phyloP scores from a whole-genome alignment of 441 rosid species.

The Brassica balearica region DNA sequence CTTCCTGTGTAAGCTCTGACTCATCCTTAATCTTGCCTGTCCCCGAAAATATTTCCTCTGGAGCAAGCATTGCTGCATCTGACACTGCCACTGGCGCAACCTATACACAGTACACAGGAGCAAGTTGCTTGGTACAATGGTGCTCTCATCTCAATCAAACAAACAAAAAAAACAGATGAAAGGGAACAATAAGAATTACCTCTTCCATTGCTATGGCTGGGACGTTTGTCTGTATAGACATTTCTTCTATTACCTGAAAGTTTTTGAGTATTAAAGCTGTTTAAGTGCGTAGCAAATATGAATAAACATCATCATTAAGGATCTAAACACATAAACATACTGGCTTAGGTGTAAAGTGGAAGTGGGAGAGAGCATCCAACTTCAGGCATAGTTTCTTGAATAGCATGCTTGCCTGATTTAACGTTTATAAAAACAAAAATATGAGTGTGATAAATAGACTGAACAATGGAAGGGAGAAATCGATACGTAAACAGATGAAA shows the following conservation, averaged over 20 bases:
- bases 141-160: constrained; percentile 6
- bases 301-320: not conserved
- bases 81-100: constrained; percentile 95
- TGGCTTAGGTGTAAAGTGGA: constrained; percentile 96
- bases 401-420: constrained; percentile 66
- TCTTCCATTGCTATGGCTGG: constrained; percentile 99
- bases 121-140: constrained; percentile 20
- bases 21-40: constrained; percentile 90
- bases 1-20: constrained; percentile 77
- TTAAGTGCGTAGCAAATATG: constrained; percentile 3
- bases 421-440: constrained; percentile 2
- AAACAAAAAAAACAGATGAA: not conserved
- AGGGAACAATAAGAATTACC: constrained; percentile 50
- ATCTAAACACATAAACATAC: constrained; percentile 55
- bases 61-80: constrained; percentile 98
- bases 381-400: constrained; percentile 86
- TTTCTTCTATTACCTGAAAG: constrained; percentile 57
- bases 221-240: constrained; percentile 83
- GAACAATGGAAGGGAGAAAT: constrained; percentile 4
- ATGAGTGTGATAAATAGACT: not conserved
- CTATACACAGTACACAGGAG: constrained; percentile 48
- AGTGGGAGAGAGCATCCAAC: constrained; percentile 97
- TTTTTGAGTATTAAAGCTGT: not conserved
- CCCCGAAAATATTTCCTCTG: constrained; percentile 87
- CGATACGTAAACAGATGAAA: not conserved